phyloP scores from a whole-genome alignment of 139 green algal species.

The Medakamo hakoo region DNA sequence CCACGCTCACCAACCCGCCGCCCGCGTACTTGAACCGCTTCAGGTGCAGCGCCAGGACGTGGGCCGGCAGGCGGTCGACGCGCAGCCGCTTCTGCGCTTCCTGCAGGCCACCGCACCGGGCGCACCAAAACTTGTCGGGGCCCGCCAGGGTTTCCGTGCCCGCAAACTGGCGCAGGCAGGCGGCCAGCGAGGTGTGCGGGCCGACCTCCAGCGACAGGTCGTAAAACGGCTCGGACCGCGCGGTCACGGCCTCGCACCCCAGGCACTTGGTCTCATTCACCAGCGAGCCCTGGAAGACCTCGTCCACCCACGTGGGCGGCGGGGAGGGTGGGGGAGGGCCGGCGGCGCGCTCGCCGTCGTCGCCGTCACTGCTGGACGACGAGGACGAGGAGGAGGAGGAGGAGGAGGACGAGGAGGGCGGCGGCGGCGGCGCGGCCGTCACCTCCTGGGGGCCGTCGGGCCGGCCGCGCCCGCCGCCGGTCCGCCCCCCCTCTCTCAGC shows the following conservation, averaged over 20 bases:
- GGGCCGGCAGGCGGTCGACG: constrained; percentile 34
- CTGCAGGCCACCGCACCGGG: constrained; percentile 74
- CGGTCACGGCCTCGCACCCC: constrained; percentile 62
- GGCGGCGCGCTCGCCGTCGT: constrained; percentile 2
- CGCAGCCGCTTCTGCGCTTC: constrained; percentile 74
- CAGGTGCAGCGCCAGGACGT: constrained; percentile 86
- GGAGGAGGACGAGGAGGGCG: too few species aligned
- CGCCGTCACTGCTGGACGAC: constrained; percentile 1
- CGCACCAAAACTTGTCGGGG: constrained; percentile 95
- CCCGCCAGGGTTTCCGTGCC: constrained; percentile 62
- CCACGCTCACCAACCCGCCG: constrained; percentile 24
- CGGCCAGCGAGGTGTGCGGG: constrained; percentile 71
- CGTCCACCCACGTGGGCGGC: constrained; percentile 86
- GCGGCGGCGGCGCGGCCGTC: too few species aligned
- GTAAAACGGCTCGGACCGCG: constrained; percentile 78
- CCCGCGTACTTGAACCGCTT: constrained; percentile 95
- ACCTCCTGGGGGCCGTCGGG: not conserved
- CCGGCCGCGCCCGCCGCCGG: not conserved
- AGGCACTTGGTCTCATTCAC: constrained; percentile 90
- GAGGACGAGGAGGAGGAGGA: too few species aligned
- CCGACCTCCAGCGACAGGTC: constrained; percentile 90
- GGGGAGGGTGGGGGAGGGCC: too few species aligned
- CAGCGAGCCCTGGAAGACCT: constrained; percentile 82
- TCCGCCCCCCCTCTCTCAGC: constrained; percentile 53
- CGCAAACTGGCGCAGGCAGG: constrained; percentile 81